phyloP scores from a whole-genome alignment of 495 filamentous ascomycete species.

The Cercophora scortea region DNA sequence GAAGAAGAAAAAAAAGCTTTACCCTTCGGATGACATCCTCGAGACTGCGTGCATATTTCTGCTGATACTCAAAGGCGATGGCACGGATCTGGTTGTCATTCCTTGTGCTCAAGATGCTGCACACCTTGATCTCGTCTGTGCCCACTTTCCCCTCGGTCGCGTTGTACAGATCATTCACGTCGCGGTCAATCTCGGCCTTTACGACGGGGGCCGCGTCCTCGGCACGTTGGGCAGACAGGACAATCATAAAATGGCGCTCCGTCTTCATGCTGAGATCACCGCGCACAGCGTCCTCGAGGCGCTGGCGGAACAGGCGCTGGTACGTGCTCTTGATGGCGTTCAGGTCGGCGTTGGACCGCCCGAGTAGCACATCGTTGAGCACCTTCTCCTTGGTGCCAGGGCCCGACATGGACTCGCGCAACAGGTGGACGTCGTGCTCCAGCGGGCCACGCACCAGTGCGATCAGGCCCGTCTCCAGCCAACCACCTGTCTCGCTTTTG shows the following conservation, averaged over 20 bases:
- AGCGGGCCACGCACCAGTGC: conserved; percentile 72
- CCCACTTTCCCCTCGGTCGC: conserved; percentile 62
- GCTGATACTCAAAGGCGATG: conserved; percentile 61
- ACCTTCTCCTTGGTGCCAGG: conserved; percentile 78
- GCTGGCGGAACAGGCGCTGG: conserved; percentile 48
- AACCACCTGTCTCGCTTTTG: conserved; percentile 63
- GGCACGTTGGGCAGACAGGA: conserved; percentile 59
- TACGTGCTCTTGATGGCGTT: conserved; percentile 73
- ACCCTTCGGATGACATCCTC: conserved; percentile 64
- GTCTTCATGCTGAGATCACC: conserved; percentile 81
- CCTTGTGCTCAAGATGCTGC: conserved; percentile 61
- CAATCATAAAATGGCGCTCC: conserved; percentile 67
- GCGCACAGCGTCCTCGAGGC: conserved; percentile 61
- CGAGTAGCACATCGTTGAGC: conserved; percentile 78
- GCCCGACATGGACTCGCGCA: conserved; percentile 63
- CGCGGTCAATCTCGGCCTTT: conserved; percentile 60
- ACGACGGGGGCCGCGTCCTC: conserved; percentile 70
- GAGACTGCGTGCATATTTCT: conserved; percentile 55
- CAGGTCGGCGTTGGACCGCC: conserved; percentile 77
- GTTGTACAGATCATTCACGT: conserved; percentile 63
- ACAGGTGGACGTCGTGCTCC: conserved; percentile 55
- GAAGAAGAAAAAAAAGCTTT: conserved; percentile 7
- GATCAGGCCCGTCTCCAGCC: conserved; percentile 63
- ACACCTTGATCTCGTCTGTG: conserved; percentile 71
- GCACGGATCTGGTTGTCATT: conserved; percentile 77